Conservation (phyloP, 805 yeast species). For the Kuraishia cidri region DNA sequence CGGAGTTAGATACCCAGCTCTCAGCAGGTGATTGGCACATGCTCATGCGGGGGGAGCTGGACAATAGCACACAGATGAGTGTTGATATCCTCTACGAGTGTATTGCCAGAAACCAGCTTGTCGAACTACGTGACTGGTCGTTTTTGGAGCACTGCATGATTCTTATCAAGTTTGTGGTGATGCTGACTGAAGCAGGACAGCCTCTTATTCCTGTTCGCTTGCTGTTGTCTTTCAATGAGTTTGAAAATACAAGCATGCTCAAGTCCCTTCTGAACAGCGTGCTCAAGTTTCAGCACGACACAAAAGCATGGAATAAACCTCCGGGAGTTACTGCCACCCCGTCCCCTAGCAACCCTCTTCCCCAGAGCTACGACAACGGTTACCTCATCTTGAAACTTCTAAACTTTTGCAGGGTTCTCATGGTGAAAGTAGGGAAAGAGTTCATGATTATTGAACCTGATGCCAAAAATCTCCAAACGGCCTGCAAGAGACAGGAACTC, state of each 20-base stretch:
- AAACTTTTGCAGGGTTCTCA: not conserved
- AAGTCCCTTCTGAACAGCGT: too few species aligned
- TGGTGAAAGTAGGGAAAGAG: not conserved
- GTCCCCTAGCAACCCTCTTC: not conserved
- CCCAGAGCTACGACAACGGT: not conserved
- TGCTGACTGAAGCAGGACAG: not conserved
- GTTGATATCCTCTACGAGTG: constrained; percentile 38
- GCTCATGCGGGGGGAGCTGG: constrained; percentile 13
- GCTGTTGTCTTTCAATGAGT: not conserved
- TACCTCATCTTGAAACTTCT: not conserved
- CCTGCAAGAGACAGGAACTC: not conserved
- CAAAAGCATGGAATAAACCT: not conserved
- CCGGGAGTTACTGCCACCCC: not conserved
- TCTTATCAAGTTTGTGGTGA: constrained; percentile 13
- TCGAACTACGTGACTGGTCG: constrained; percentile 50
- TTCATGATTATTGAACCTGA: not conserved
- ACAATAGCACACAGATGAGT: constrained; percentile 15
- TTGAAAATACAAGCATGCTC: not conserved
- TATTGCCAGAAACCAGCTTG: constrained; percentile 34
- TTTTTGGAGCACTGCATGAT: constrained; percentile 26
- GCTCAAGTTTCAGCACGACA: not conserved
- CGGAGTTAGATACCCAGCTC: constrained; percentile 14
- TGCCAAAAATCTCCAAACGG: not conserved
- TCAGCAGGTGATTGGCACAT: constrained; percentile 17
- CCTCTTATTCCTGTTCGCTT: not conserved